These are phyloP conservation scores for Coemansia sp. DNA, from an alignment of 192 early-diverging fungal genomes.

Conservation along the genomic window DNA sequence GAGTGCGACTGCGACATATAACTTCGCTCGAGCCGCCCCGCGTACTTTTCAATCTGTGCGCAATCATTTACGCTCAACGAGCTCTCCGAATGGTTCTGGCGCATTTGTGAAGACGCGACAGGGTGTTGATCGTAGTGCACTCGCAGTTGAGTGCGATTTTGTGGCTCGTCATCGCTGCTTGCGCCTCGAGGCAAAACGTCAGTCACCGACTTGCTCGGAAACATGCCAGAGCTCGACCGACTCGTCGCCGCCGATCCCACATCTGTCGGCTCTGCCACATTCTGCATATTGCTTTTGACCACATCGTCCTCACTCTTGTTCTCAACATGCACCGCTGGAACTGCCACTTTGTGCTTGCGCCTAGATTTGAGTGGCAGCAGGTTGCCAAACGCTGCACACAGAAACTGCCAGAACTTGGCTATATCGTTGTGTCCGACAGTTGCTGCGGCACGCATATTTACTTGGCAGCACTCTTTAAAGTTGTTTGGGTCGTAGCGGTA, in stretches of 20 bases:
- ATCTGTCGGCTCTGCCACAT: neutral
- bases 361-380: slow-evolving; percentile 28
- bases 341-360: slow-evolving; percentile 3
- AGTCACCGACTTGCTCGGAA: slow-evolving; percentile 36
- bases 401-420: slow-evolving; percentile 47
- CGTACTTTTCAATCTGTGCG: neutral
- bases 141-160: neutral
- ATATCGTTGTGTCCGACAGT: slow-evolving; percentile 18
- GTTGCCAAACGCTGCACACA: slow-evolving; percentile 39
- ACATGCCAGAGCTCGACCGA: slow-evolving; percentile 48
- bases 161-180: slow-evolving; percentile 40
- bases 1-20: slow-evolving; percentile 37
- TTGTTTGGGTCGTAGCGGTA: slow-evolving; percentile 48
- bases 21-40: slow-evolving; percentile 19
- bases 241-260: slow-evolving; percentile 26
- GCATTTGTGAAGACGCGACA: slow-evolving; percentile 12
- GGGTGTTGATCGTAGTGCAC: slow-evolving; percentile 8
- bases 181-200: slow-evolving; percentile 8
- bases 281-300: neutral
- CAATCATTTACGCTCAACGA: neutral
- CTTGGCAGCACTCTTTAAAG: slow-evolving; percentile 38
- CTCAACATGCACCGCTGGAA: neutral
- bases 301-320: neutral
- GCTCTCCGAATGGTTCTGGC: neutral
- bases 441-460: slow-evolving; percentile 19